Evolutionary conservation across 1,284 basidiomycete genomes (phyloP).

Genomic region (Veloboletus limbatus): DNA sequence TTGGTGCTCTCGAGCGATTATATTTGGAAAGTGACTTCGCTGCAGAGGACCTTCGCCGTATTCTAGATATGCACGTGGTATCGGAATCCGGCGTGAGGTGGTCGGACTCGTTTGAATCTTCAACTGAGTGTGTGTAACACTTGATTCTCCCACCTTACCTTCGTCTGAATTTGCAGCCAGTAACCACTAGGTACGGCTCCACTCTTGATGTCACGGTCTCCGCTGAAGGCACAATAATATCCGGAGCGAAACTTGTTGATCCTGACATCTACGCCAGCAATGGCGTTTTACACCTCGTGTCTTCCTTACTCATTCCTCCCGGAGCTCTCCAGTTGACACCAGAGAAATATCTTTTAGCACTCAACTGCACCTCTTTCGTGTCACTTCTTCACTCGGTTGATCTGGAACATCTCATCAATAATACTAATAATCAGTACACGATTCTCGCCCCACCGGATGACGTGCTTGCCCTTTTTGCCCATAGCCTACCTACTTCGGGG

Average conservation of each 20-base stretch:
- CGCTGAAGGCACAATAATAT: slow-evolving; percentile 58
- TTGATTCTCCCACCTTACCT: slow-evolving; percentile 4
- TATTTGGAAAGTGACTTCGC: slow-evolving; percentile 89
- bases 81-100: slow-evolving; percentile 56
- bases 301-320: slow-evolving; percentile 77
- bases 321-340: slow-evolving; percentile 80
- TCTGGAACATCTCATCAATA: slow-evolving; percentile 76
- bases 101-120: slow-evolving; percentile 58
- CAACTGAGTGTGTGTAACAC: slow-evolving; percentile 50
- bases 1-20: slow-evolving; percentile 67
- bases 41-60: slow-evolving; percentile 70
- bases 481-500: slow-evolving; percentile 61
- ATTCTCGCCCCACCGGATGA: slow-evolving; percentile 91
- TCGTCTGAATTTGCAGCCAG: slow-evolving; percentile 38
- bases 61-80: slow-evolving; percentile 77
- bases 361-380: slow-evolving; percentile 92
- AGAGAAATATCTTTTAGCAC: slow-evolving; percentile 87
- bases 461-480: slow-evolving; percentile 61
- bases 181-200: slow-evolving; percentile 69
- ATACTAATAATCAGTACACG: slow-evolving; percentile 68
- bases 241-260: slow-evolving; percentile 60
- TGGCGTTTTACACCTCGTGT: slow-evolving; percentile 90
- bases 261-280: slow-evolving; percentile 92
- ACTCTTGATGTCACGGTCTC: slow-evolving; percentile 58
- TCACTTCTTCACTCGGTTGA: slow-evolving; percentile 81